phyloP scores from a whole-genome alignment of 148 eudicot species.

The Heliamphora exappendiculata region DNA sequence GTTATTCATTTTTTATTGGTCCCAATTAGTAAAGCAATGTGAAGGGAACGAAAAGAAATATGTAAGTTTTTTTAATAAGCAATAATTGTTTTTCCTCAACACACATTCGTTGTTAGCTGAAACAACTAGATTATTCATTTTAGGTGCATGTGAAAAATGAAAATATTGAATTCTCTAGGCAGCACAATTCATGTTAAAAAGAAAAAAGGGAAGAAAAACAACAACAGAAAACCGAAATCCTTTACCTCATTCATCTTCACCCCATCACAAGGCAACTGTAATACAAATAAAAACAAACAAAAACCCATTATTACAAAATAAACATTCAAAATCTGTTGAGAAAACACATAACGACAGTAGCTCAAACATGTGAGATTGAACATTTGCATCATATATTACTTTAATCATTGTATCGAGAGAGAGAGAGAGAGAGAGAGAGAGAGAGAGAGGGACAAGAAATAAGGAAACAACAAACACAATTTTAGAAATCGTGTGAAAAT shows the following conservation, averaged over 20 bases:
- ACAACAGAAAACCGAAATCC: background rate
- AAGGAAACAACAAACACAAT: background rate
- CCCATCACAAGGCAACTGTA: constrained; percentile 64
- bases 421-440: too few species aligned
- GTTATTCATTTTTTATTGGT: background rate
- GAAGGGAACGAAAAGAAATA: background rate
- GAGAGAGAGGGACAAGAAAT: too few species aligned
- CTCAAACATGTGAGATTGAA: background rate
- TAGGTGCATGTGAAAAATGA: background rate
- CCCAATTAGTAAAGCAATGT: background rate
- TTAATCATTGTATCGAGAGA: background rate
- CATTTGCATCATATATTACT: background rate
- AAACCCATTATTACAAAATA: constrained; percentile 7
- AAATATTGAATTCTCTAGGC: background rate
- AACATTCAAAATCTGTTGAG: background rate
- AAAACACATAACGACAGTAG: background rate
- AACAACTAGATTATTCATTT: background rate
- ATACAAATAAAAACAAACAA: constrained; percentile 9
- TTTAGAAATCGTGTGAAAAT: background rate
- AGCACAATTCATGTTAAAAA: background rate
- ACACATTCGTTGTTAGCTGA: background rate
- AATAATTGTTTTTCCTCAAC: background rate
- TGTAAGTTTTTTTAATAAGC: background rate
- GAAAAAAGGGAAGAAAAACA: background rate
- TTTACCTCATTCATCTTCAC: constrained; percentile 76